Evolutionary conservation across 495 filamentous ascomycete species (phyloP).

Genomic region (Aspergillus cavernicola): DNA sequence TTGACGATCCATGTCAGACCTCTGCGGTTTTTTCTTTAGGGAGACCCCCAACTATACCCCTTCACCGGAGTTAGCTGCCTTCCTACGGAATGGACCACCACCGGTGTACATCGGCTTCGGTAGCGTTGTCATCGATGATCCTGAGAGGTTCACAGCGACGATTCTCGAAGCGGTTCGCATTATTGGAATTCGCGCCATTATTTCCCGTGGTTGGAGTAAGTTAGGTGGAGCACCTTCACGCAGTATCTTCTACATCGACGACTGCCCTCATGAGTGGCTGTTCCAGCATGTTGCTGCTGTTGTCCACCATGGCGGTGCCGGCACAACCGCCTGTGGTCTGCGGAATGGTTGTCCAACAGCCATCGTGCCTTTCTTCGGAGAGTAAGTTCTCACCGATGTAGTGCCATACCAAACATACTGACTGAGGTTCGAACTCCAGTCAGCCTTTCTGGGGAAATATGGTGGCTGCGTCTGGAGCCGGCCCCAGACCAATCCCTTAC

Average conservation of each 20-base stretch:
- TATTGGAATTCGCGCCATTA: slow-evolving; percentile 51
- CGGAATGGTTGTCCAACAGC: slow-evolving; percentile 65
- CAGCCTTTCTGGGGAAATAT: slow-evolving; percentile 83
- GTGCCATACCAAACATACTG: too few species aligned
- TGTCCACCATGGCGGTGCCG: slow-evolving; percentile 79
- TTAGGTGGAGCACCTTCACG: slow-evolving; percentile 30
- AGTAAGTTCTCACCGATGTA: too few species aligned
- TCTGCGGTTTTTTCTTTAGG: slow-evolving; percentile 55
- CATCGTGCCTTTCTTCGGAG: slow-evolving; percentile 81
- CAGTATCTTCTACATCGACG: slow-evolving; percentile 29
- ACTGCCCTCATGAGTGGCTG: slow-evolving; percentile 79
- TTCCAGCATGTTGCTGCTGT: slow-evolving; percentile 73
- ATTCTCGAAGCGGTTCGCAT: slow-evolving; percentile 48
- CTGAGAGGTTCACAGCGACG: slow-evolving; percentile 42
- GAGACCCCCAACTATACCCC: slow-evolving; percentile 42
- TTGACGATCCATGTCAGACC: slow-evolving; percentile 23
- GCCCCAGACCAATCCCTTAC: slow-evolving; percentile 66
- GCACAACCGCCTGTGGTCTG: slow-evolving; percentile 75
- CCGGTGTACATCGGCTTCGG: slow-evolving; percentile 65
- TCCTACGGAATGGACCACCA: slow-evolving; percentile 45
- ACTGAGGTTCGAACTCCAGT: background rate
- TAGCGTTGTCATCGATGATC: slow-evolving; percentile 57
- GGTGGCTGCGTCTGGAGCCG: slow-evolving; percentile 67
- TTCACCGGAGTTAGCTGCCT: slow-evolving; percentile 37
- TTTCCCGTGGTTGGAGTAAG: slow-evolving; percentile 58